Conservation (phyloP, 2,329 filamentous ascomycete genomes). For the Penicillium sp. region DNA sequence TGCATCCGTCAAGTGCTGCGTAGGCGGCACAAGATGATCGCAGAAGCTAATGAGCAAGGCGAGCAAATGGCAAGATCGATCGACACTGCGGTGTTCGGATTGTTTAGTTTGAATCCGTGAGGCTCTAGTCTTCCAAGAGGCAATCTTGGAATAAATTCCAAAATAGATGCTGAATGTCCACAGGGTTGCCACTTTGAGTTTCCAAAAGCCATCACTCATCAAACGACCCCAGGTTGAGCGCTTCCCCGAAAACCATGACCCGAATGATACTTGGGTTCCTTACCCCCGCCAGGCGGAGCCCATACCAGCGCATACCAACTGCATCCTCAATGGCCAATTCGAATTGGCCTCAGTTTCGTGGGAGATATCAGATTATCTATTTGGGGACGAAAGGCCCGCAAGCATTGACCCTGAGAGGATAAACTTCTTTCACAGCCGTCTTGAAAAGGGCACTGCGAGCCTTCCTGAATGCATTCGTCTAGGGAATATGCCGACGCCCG, state of each 20-base stretch:
- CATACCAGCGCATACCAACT: slow-evolving; percentile 4
- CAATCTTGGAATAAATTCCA: neutral
- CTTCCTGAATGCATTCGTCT: slow-evolving; percentile 13
- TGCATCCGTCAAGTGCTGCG: slow-evolving; percentile 2
- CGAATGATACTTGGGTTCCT: slow-evolving; percentile 6
- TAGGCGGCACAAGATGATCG: slow-evolving; percentile 7
- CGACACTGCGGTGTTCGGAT: slow-evolving; percentile 8
- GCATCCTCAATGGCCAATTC: slow-evolving; percentile 6
- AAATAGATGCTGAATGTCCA: neutral
- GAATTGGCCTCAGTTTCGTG: neutral
- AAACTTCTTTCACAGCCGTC: slow-evolving; percentile 5
- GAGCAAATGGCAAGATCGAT: slow-evolving; percentile 6
- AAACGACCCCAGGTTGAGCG: neutral
- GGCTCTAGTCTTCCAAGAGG: neutral
- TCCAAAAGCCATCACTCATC: slow-evolving; percentile 8
- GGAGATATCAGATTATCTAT: slow-evolving; percentile 7
- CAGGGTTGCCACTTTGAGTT: slow-evolving; percentile 1
- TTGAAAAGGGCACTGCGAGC: neutral
- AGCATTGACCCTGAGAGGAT: slow-evolving; percentile 4
- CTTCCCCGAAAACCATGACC: slow-evolving; percentile 1
- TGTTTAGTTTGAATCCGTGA: slow-evolving; percentile 14
- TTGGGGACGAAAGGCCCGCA: slow-evolving; percentile 5
- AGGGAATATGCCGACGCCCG: slow-evolving; percentile 1
- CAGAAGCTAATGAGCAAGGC: neutral
- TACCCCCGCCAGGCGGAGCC: slow-evolving; percentile 10